phyloP scores from a whole-genome alignment of 495 filamentous ascomycete genomes.

The Xylaria castorea region DNA sequence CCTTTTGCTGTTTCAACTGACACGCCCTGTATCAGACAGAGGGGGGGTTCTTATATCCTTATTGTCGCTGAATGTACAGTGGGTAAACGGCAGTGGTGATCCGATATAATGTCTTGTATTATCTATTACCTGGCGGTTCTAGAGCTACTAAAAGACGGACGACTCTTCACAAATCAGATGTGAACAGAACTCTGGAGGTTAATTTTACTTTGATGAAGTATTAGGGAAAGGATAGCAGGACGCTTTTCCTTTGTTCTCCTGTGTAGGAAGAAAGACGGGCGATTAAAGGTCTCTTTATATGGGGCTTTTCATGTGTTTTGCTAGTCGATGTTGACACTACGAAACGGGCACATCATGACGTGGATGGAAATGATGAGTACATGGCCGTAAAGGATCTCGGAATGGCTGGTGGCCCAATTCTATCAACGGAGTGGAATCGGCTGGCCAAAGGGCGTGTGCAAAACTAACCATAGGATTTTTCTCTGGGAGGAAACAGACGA shows the following conservation, averaged over 20 bases:
- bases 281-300: slow-evolving; percentile 16
- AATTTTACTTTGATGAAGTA: background rate
- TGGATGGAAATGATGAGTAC: slow-evolving; percentile 20
- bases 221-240: slow-evolving; percentile 11
- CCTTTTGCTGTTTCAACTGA: background rate
- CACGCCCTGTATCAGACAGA: background rate
- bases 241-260: slow-evolving; percentile 26
- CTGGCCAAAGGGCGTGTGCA: slow-evolving; percentile 5
- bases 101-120: slow-evolving; percentile 23
- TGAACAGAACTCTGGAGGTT: background rate
- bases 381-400: slow-evolving; percentile 15
- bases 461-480: background rate
- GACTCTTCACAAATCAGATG: background rate
- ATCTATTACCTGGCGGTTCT: slow-evolving; percentile 5
- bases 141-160: slow-evolving; percentile 12
- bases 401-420: background rate
- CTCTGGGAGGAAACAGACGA: slow-evolving; percentile 7
- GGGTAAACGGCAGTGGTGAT: background rate
- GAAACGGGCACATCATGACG: slow-evolving; percentile 10
- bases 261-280: slow-evolving; percentile 4
- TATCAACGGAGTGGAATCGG: slow-evolving; percentile 5
- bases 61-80: background rate
- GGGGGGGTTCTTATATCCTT: slow-evolving; percentile 2
- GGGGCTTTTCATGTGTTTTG: slow-evolving; percentile 11
- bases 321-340: slow-evolving; percentile 2